phyloP scores from a whole-genome alignment of 2,329 filamentous ascomycete genomes.

The Pyrenophora graminea region DNA sequence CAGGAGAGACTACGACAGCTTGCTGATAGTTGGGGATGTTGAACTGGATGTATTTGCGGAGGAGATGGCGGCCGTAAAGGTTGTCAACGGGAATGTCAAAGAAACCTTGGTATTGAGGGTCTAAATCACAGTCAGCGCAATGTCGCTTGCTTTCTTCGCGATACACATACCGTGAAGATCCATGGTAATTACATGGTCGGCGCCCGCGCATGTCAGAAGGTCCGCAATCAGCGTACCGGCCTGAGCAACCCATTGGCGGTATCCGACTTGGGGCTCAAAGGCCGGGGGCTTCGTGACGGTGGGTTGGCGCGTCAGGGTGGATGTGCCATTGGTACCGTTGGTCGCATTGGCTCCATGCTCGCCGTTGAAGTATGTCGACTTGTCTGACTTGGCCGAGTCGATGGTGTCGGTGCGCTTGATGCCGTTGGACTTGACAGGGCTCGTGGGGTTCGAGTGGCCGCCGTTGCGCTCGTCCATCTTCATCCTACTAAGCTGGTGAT shows the following conservation, averaged over 20 bases:
- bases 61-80: constrained; percentile 79
- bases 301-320: constrained; percentile 27
- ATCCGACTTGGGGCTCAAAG: constrained; percentile 84
- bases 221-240: constrained; percentile 94
- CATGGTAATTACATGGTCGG: constrained; percentile 97
- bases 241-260: constrained; percentile 98
- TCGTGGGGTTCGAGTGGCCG: constrained; percentile 33
- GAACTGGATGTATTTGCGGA: constrained; percentile 72
- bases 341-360: constrained; percentile 35
- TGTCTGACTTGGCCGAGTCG: constrained; percentile 38
- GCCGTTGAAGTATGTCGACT: constrained; percentile 23
- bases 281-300: constrained; percentile 56
- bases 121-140: constrained; percentile 57
- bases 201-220: constrained; percentile 90
- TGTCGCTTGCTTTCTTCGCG: not conserved
- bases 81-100: constrained; percentile 99
- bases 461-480: constrained; percentile 62
- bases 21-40: constrained; percentile 83
- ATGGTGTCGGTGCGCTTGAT: constrained; percentile 39
- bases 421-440: constrained; percentile 34
- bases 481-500: constrained; percentile 73
- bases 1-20: constrained; percentile 91
- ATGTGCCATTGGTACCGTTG: constrained; percentile 22
- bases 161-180: constrained; percentile 62
- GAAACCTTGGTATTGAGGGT: constrained; percentile 97